Conservation (phyloP, 1,284 basidiomycete species). For the Pholiota adiposa region DNA sequence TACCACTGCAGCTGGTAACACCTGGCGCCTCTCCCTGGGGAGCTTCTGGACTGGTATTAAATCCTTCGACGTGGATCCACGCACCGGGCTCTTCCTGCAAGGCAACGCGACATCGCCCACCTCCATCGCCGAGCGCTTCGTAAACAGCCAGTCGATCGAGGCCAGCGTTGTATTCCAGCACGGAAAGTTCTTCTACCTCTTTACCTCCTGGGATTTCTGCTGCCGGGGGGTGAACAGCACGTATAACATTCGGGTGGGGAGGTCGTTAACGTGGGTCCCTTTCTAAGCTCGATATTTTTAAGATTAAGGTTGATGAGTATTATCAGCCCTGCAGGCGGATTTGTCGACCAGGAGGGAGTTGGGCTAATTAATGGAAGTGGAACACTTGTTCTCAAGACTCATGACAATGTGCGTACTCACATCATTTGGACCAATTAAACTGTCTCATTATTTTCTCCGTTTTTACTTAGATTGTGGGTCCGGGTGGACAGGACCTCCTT, state of each 20-base stretch:
- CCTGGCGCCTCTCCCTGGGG: conserved; percentile 51
- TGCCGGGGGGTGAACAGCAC: conserved; percentile 56
- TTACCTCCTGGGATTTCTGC: conserved; percentile 61
- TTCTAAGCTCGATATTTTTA: no score
- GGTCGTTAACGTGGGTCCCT: conserved; percentile 43
- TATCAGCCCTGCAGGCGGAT: conserved; percentile 49
- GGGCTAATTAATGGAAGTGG: conserved; percentile 54
- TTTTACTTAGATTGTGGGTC: conserved; percentile 42
- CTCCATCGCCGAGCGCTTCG: conserved; percentile 48
- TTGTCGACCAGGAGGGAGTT: conserved; percentile 51
- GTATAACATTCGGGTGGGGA: conserved; percentile 62
- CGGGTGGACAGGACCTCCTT: conserved; percentile 41
- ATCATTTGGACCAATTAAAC: neutral
- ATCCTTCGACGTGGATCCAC: conserved; percentile 27
- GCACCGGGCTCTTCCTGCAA: conserved; percentile 1
- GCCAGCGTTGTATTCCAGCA: conserved; percentile 50
- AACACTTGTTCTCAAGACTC: conserved; percentile 53
- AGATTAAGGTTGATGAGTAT: no score
- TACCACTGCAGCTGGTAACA: conserved; percentile 33
- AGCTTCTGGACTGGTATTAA: conserved; percentile 59
- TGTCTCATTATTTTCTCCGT: neutral
- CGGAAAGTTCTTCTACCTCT: conserved; percentile 56
- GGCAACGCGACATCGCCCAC: conserved; percentile 30
- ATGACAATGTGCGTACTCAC: conserved; percentile 40
- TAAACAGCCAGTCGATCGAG: conserved; percentile 48